phyloP scores from a whole-genome alignment of 2,329 filamentous ascomycete genomes.

The Hypomyces rosellus region DNA sequence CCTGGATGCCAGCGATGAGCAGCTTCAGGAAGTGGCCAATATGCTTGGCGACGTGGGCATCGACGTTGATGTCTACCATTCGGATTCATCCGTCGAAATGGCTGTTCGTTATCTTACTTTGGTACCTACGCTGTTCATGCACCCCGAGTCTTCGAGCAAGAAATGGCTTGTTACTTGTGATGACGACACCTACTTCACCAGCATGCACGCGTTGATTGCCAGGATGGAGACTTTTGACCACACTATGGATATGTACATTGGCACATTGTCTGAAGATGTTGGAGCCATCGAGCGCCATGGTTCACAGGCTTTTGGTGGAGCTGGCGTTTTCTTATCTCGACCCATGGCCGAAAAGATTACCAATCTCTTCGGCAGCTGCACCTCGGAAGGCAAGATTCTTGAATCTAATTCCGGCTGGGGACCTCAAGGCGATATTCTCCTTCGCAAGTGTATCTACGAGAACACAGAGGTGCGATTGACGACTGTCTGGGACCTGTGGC shows the following conservation, averaged over 20 bases:
- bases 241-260: slow-evolving; percentile 49
- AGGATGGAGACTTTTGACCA: slow-evolving; percentile 48
- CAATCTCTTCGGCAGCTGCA: slow-evolving; percentile 39
- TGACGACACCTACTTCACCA: slow-evolving; percentile 60
- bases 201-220: slow-evolving; percentile 47
- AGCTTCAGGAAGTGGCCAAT: slow-evolving; percentile 44
- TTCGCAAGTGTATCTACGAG: slow-evolving; percentile 59
- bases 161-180: slow-evolving; percentile 59
- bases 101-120: slow-evolving; percentile 52
- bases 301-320: slow-evolving; percentile 58
- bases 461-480: slow-evolving; percentile 54
- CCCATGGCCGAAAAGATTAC: slow-evolving; percentile 41
- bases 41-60: slow-evolving; percentile 44
- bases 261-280: slow-evolving; percentile 55
- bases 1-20: slow-evolving; percentile 44
- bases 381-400: slow-evolving; percentile 43
- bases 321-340: slow-evolving; percentile 55
- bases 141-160: slow-evolving; percentile 40
- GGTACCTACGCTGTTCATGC: slow-evolving; percentile 48
- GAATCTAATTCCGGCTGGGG: slow-evolving; percentile 54
- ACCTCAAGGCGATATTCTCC: slow-evolving; percentile 53
- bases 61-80: slow-evolving; percentile 51
- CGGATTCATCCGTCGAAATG: slow-evolving; percentile 49
- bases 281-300: slow-evolving; percentile 55
- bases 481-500: slow-evolving; percentile 51